These are phyloP conservation scores for Ephemerocybe angulata DNA, from an alignment of 768 basidiomycete genomes.

Conservation along the genomic window DNA sequence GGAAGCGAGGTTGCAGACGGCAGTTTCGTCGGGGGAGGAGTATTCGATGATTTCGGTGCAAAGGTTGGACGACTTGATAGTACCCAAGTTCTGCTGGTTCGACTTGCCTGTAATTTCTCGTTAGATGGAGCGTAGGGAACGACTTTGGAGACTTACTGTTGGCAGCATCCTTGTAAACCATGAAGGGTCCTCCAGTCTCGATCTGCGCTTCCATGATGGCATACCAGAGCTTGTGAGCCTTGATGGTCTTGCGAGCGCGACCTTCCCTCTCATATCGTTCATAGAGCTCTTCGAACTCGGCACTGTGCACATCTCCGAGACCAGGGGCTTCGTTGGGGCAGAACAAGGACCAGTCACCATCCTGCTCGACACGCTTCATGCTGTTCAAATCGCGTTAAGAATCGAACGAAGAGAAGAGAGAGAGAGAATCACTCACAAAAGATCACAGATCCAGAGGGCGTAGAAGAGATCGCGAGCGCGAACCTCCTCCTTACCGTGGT, in stretches of 20 bases:
- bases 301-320: conserved; percentile 83
- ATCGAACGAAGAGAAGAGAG: neutral
- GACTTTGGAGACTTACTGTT: conserved; percentile 57
- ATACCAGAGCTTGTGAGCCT: conserved; percentile 98
- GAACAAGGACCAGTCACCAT: conserved; percentile 92
- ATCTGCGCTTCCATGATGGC: conserved; percentile 95
- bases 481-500: conserved; percentile 97
- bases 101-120: conserved; percentile 68
- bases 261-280: conserved; percentile 89
- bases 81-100: conserved; percentile 97
- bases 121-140: neutral
- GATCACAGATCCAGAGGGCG: conserved; percentile 95
- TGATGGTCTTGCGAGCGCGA: conserved; percentile 75
- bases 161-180: conserved; percentile 96
- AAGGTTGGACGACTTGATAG: conserved; percentile 98
- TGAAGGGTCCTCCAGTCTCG: conserved; percentile 98
- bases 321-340: conserved; percentile 96
- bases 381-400: conserved; percentile 34
- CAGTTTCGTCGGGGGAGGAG: conserved; percentile 94
- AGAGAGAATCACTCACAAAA: conserved; percentile 63
- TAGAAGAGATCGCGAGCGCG: conserved; percentile 97
- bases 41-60: conserved; percentile 99
- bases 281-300: conserved; percentile 85
- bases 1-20: conserved; percentile 98
- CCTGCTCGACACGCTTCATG: conserved; percentile 94